A percentile compares a stretch with the other conserved stretches of the same genome.
Evolutionary conservation across 2,329 filamentous ascomycete species (phyloP).

Genomic region (Camillea tinctor): DNA sequence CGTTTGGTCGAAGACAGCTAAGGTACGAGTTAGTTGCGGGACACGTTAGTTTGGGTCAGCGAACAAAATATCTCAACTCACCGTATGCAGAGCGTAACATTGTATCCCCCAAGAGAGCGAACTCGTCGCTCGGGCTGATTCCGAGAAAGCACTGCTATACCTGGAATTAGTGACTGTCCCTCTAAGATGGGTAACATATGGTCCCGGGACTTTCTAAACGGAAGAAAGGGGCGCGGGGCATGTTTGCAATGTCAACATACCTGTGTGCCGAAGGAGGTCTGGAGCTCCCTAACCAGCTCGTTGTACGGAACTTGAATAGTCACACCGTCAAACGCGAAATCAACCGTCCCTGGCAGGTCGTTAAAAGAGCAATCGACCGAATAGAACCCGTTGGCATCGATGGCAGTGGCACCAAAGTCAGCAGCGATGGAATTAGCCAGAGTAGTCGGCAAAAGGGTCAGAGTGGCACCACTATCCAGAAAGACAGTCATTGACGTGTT

Average conservation of each 20-base stretch:
- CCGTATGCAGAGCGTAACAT: conserved; percentile 56
- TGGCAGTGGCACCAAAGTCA: conserved; percentile 44
- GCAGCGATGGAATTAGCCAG: conserved; percentile 50
- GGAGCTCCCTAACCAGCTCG: conserved; percentile 45
- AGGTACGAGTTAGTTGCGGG: conserved; percentile 3
- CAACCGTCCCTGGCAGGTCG: conserved; percentile 40
- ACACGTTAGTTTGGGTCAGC: too few species aligned
- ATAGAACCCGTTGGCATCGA: conserved; percentile 45
- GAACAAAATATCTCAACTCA: conserved; percentile 23
- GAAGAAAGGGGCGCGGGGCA: too few species aligned
- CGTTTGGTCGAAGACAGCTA: conserved; percentile 53
- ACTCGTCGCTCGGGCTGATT: conserved; percentile 45
- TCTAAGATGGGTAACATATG: too few species aligned
- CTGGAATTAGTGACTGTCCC: neutral
- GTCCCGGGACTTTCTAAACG: too few species aligned
- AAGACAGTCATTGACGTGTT: conserved; percentile 54
- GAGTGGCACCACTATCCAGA: conserved; percentile 68
- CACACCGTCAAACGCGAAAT: conserved; percentile 49
- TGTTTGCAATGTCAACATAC: neutral
- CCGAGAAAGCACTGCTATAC: conserved; percentile 45
- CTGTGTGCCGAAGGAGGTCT: conserved; percentile 23
- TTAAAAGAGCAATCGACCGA: conserved; percentile 45
- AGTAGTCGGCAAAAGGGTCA: conserved; percentile 62
- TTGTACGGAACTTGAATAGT: conserved; percentile 49
- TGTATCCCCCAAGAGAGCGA: conserved; percentile 57